Base-by-base conservation (phyloP, 2,329 filamentous ascomycete species). In the Pleoardoris graminearum region DNA sequence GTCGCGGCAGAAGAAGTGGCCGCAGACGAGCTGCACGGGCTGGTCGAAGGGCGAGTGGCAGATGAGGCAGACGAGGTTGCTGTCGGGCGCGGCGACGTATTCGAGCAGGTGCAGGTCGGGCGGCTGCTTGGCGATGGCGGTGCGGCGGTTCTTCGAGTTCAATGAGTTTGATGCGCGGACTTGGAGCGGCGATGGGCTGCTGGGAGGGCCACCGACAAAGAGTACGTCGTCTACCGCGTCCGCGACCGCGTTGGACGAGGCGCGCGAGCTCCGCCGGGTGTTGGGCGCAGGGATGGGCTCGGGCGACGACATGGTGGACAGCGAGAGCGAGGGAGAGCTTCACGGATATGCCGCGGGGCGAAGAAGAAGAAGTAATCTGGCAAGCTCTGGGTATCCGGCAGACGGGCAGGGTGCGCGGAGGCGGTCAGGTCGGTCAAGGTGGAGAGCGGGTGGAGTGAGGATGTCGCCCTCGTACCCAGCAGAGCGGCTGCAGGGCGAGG, bases 41-140 rank as follows among this genome's bases (percentile, higher is more conserved):
- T 79, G 74, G 49, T 85, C 78, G 61, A 86, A 85, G 7, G 84
- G 82, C 54, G 81, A 82, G 63, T 84, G 82, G 68, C 84, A 87
- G 58, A 87, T 86, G 14, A 83, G 79, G 64, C 84, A 87, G 74
- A 84, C 80, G 45, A 87, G 76, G 63, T 86, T 85, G 55, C 77
- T 77, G 65, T 86, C 83, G 64, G 81, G 81, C 59, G 36, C 67
- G 45, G 76, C 73, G 51, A 83, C 77, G 71, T 84, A 83, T 53
- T 86, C 84, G 59, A 87, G 77, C 32, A 76, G 67, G 49, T 82
- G 78, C 43, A 86, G 69, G 64, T 87, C 84, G 55, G 85, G 72
- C 12, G 70, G 63, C 36, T 67, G 55, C 44, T 69, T 70, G 57
- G 67, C 55, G 54, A 62, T 61, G 48, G 61, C 63, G 61, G 63